Evolutionary conservation across 2,329 filamentous ascomycete species (phyloP), one percentile per base, ranked within the genome.

Genomic region (Capronia americana): DNA sequence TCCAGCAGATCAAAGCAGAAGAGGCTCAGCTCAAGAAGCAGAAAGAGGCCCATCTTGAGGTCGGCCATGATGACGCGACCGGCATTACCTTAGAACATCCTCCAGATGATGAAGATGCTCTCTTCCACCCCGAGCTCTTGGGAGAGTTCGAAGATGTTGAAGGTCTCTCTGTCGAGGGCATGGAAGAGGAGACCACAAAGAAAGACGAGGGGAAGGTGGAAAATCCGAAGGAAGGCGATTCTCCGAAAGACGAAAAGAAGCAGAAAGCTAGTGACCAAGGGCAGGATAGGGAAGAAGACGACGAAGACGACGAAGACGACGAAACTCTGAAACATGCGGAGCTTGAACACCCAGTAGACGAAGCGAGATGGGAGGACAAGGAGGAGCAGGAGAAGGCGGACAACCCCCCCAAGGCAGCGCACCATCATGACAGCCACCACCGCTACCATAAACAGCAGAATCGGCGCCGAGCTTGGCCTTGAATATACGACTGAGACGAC

Each of bases 361-460:
- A 50, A 28, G 12, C 54, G 34, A 41, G 30, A 14, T 26, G 60
- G 24, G 44, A 60, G n/a, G 32, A 50, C 24, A 17, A 54, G 20
- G 1, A 53, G 12, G 14, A 17, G 17, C 20, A 30, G 51, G 34
- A 59, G 41, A 8, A 50, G 17, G 24, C 57, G 2, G 17, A 50
- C 4, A 30, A 32, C 23, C 14, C 48, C 7, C 30, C 58, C 58
- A 54, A 54, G 34, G 46, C 46, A 38, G 28, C 8, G 23, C 17
- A 55, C 48, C 53, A 26, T 14, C 48, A 51, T 28, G 23, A 28
- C 23, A 30, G 28, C 38, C 58, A 61, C 23, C 55, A 66, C 26
- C 24, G 59, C 17, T 51, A 56, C 26, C 63, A 54, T 11, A 57
- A 64, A 28, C 57, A 55, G 34, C 46, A 58, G 1, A 61, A 68